These are phyloP conservation scores for Sphagnum contortum DNA, from an alignment of 225 moss, liverwort and hornwort genomes.

Conservation along the genomic window DNA sequence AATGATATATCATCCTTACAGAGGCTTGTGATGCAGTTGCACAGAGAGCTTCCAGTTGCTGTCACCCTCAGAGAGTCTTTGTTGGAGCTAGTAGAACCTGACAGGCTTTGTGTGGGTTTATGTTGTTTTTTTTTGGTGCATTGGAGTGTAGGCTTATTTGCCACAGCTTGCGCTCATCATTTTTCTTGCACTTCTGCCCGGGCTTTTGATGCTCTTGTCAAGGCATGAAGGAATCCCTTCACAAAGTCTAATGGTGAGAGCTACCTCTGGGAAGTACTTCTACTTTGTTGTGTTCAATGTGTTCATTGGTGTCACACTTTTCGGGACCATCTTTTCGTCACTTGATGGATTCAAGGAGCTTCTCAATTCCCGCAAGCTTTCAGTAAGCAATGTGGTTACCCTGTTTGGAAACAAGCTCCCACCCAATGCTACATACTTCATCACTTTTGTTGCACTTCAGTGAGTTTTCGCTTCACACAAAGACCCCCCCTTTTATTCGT, in stretches of 20 bases:
- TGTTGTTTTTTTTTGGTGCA: too few relatives aligned
- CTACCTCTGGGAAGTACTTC: constrained; percentile 5
- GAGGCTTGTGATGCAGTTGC: too few relatives aligned
- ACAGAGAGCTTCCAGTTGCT: too few relatives aligned
- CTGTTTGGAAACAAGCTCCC: background rate
- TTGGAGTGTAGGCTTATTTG: constrained; percentile 4
- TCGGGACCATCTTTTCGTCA: background rate
- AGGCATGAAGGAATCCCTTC: background rate
- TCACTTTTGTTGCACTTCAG: background rate
- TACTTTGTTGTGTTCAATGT: constrained; percentile 13
- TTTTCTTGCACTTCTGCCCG: background rate
- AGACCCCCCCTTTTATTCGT: background rate
- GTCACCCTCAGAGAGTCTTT: too few relatives aligned
- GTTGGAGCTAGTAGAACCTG: too few relatives aligned
- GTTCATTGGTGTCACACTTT: constrained; percentile 9
- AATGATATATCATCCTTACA: too few relatives aligned
- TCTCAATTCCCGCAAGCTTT: background rate
- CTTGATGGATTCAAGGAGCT: background rate
- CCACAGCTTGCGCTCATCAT: constrained; percentile 6
- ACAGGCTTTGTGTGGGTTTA: too few relatives aligned
- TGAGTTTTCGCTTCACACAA: background rate
- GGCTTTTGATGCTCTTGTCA: constrained; percentile 1
- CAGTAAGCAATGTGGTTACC: background rate
- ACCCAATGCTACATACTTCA: constrained; percentile 1
- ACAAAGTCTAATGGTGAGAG: constrained; percentile 3